Evolutionary conservation across 371 early-diverging fungal species (phyloP).

Genomic region (Mortierella sp.): DNA sequence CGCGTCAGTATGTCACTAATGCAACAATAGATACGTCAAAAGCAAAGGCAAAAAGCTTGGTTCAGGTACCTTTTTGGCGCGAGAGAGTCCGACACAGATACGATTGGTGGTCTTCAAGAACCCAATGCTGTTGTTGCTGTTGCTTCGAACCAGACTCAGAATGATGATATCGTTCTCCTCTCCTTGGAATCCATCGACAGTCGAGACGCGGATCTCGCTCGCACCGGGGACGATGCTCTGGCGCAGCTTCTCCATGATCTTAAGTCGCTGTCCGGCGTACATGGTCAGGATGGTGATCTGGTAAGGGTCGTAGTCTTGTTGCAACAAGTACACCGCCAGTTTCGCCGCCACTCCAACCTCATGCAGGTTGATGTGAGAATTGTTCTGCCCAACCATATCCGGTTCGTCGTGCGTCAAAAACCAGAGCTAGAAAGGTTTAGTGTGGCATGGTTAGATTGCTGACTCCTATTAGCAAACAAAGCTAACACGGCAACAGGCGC

Average conservation of each 20-base stretch:
- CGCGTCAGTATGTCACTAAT: neutral
- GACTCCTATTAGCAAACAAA: neutral
- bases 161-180: conserved; percentile 84
- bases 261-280: conserved; percentile 71
- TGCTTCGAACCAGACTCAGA: conserved; percentile 77
- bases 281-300: conserved; percentile 74
- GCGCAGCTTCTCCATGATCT: conserved; percentile 59
- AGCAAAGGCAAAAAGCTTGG: neutral
- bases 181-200: conserved; percentile 88
- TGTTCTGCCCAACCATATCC: conserved; percentile 62
- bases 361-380: conserved; percentile 71
- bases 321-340: conserved; percentile 67
- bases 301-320: conserved; percentile 60
- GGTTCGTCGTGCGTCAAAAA: conserved; percentile 67
- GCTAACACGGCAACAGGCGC: too few relatives aligned
- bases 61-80: conserved; percentile 65
- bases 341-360: conserved; percentile 71
- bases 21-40: neutral
- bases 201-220: conserved; percentile 68
- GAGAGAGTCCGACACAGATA: conserved; percentile 83
- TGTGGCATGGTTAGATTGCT: neutral
- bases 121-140: conserved; percentile 72
- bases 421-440: conserved; percentile 23
- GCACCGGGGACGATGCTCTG: conserved; percentile 51
- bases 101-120: conserved; percentile 82